Evolutionary conservation across 1,139 yeast genomes (phyloP), one percentile per base, ranked within the genome.

Genomic region (Nakaseomyces sp.): DNA sequence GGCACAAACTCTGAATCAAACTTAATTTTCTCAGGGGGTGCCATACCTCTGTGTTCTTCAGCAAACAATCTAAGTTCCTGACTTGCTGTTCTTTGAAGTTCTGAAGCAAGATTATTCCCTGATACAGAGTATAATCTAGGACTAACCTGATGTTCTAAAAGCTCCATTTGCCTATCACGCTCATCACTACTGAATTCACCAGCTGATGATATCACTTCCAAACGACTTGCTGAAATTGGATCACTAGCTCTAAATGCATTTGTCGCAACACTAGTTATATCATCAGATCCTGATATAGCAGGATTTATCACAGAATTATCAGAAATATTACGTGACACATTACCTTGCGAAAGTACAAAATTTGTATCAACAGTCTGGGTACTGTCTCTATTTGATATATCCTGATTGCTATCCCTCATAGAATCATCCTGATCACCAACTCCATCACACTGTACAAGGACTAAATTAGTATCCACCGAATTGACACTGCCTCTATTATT

Each of bases 1-100:
- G 38, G 38, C 18, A 35, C 38, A 35, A 35, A 35, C 18, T 35
- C 38, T 4, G 38, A 20, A 4, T 22, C 38, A 9, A 22, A 13
- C 18, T 35, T 35, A 9, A 35, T 15, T 6, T 22, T 20, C 2
- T 35, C 28, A 4, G 28, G 28, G 5, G 38, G 38, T 4, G 28
- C 28, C 17, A 20, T 20, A 4, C 38, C 38, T 13, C 38, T 20
- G 5, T 35, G 28, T 35, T 35, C 38, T 16, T 35, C 28, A 5
- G 38, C 38, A 13, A 35, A 35, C 5, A 20, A 18, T 2, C 28
- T 12, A 5, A 35, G 28, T 35, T 35, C 38, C 26, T 35, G 28
- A 22, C 26, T 32, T 17, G 36, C 36, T 12, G 36, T 32, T 32
- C 36, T 17, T 18, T 32, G 24, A 18, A 32, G 36, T 19, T 9